Percentiles rank a stretch among this genome's conserved stretches.
Evolutionary conservation across 768 basidiomycete species (phyloP).

Genomic region (Macrolepiota dolichaula): DNA sequence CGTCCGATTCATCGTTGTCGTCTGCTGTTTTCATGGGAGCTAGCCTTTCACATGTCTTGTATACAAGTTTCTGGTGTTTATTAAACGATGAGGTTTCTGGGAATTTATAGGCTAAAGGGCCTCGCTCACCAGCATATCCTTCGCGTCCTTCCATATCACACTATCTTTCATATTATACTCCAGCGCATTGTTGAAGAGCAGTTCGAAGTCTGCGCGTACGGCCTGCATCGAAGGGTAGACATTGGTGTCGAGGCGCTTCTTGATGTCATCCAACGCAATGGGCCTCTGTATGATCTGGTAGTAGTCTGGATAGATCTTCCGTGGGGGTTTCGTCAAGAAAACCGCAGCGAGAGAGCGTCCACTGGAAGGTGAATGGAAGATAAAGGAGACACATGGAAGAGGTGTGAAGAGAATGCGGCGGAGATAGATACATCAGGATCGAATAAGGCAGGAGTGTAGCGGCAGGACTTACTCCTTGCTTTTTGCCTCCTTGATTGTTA

Average conservation of each 20-base stretch:
- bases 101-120: background rate
- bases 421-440: slow-evolving; percentile 21
- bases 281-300: slow-evolving; percentile 77
- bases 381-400: slow-evolving; percentile 10
- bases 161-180: slow-evolving; percentile 81
- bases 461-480: slow-evolving; percentile 81
- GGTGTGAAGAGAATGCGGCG: slow-evolving; percentile 19
- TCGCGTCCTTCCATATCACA: slow-evolving; percentile 79
- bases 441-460: slow-evolving; percentile 39
- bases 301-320: slow-evolving; percentile 82
- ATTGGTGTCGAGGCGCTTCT: slow-evolving; percentile 63
- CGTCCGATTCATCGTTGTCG: slow-evolving; percentile 32
- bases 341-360: slow-evolving; percentile 59
- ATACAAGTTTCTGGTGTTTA: slow-evolving; percentile 41
- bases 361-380: slow-evolving; percentile 34
- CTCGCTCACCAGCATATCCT: slow-evolving; percentile 67
- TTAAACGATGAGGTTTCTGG: slow-evolving; percentile 5
- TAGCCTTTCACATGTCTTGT: slow-evolving; percentile 46
- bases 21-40: slow-evolving; percentile 31
- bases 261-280: slow-evolving; percentile 88
- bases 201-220: slow-evolving; percentile 69
- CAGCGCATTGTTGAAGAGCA: slow-evolving; percentile 79
- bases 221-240: slow-evolving; percentile 61
- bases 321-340: slow-evolving; percentile 69
- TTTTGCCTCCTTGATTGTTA: slow-evolving; percentile 75